Conservation (phyloP, 2,329 filamentous ascomycete genomes). For the Huntiella omanensis region DNA sequence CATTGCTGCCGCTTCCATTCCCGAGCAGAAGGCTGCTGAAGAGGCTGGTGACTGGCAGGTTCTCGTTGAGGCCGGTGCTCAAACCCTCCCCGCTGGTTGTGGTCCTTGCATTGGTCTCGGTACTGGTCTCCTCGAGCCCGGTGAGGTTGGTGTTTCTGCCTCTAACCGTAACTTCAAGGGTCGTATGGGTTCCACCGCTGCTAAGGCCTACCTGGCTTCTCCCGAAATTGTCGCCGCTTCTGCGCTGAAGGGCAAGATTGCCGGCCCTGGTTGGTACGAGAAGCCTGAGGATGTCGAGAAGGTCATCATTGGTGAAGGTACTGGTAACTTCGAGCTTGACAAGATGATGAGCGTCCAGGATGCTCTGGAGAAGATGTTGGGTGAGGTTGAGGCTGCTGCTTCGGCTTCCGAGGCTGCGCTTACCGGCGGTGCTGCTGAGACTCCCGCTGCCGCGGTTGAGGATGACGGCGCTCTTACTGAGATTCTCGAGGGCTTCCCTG, state of each 20-base stretch:
- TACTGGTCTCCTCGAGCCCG: conserved; percentile 55
- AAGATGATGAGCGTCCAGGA: conserved; percentile 48
- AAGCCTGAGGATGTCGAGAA: conserved; percentile 48
- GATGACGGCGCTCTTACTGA: conserved; percentile 33
- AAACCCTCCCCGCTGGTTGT: conserved; percentile 52
- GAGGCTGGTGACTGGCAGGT: conserved; percentile 71
- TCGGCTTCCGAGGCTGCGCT: conserved; percentile 31
- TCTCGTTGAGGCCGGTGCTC: conserved; percentile 62
- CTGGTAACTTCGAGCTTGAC: conserved; percentile 43
- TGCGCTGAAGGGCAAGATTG: conserved; percentile 52
- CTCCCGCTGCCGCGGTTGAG: conserved; percentile 12
- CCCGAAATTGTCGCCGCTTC: conserved; percentile 87
- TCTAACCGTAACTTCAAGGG: conserved; percentile 85
- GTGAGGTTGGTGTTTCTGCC: conserved; percentile 72
- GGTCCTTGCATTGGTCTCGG: conserved; percentile 77
- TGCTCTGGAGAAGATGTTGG: conserved; percentile 52
- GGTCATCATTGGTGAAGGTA: conserved; percentile 53
- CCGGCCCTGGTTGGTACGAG: conserved; percentile 63
- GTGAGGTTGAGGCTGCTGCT: conserved; percentile 46
- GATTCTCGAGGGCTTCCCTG: conserved; percentile 71
- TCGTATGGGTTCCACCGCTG: conserved; percentile 64
- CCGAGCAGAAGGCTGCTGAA: conserved; percentile 62
- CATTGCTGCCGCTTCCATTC: conserved; percentile 66
- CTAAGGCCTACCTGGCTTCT: conserved; percentile 70
- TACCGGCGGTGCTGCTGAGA: conserved; percentile 16